phyloP scores from a whole-genome alignment of 83 land plant species.

The Thuja plicata region DNA sequence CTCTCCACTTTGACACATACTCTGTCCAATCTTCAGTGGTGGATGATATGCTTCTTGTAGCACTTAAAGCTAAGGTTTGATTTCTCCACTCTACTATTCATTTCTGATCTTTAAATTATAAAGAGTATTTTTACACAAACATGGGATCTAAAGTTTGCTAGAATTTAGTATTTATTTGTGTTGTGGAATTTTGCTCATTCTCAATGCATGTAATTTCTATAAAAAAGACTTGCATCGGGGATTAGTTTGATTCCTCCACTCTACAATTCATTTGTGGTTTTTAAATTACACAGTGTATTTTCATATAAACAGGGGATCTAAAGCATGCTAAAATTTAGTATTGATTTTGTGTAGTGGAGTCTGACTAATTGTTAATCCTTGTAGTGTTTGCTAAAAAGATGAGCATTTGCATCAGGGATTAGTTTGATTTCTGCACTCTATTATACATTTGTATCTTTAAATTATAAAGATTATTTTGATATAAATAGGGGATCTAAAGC shows the following conservation, averaged over 20 bases:
- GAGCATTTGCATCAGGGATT: background rate
- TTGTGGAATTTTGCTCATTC: background rate
- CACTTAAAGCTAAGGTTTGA: conserved; percentile 63
- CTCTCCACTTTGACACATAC: conserved; percentile 35
- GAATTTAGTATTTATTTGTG: background rate
- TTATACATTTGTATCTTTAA: background rate
- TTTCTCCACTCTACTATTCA: background rate
- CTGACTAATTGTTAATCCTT: background rate
- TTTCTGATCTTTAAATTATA: background rate
- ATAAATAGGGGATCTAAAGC: background rate
- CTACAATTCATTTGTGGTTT: background rate
- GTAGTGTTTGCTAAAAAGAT: background rate
- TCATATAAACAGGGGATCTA: background rate
- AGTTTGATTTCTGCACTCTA: conserved; percentile 23
- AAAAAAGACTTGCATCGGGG: background rate
- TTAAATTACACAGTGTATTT: background rate
- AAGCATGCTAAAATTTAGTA: background rate
- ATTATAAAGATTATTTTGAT: background rate
- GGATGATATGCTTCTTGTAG: conserved; percentile 47
- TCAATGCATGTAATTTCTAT: background rate
- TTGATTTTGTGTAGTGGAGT: background rate
- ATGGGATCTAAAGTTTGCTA: background rate
- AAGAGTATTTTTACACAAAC: background rate
- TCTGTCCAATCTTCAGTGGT: conserved; percentile 45
- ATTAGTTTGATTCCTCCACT: conserved; percentile 21